Percentiles rank a stretch among this genome's conserved stretches.
Evolutionary conservation across 164 flowering plant genomes (phyloP).

Genomic region (Platanus orientalis): DNA sequence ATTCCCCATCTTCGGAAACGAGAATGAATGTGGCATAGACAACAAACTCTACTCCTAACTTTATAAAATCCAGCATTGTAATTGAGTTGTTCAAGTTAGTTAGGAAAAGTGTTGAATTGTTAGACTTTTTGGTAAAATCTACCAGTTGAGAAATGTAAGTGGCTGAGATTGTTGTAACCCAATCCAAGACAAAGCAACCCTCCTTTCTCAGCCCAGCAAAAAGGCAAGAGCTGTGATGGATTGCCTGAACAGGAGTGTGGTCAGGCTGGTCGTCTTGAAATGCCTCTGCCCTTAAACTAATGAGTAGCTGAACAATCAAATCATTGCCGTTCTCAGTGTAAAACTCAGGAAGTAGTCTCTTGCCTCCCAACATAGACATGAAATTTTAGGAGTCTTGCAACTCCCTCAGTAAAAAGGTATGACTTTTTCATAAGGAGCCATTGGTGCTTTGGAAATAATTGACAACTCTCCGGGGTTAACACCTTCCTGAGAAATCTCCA

Average conservation of each 20-base stretch:
- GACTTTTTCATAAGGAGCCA: too few species aligned
- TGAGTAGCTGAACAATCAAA: too few species aligned
- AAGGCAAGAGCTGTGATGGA: constrained; percentile 80
- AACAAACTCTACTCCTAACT: constrained; percentile 47
- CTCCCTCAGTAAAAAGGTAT: too few species aligned
- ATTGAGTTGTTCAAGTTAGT: constrained; percentile 35
- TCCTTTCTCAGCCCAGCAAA: constrained; percentile 65
- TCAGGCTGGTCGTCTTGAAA: constrained; percentile 87
- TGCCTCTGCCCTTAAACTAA: too few species aligned
- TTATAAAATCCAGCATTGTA: constrained; percentile 44
- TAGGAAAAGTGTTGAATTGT: constrained; percentile 27
- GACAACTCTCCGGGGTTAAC: too few species aligned
- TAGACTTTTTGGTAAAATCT: constrained; percentile 43
- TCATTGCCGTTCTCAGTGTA: too few species aligned
- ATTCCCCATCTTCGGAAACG: constrained; percentile 22
- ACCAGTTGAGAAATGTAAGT: constrained; percentile 48
- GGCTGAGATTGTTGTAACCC: constrained; percentile 59
- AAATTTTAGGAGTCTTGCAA: too few species aligned
- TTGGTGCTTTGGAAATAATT: too few species aligned
- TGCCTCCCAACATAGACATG: too few species aligned
- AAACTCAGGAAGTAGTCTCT: too few species aligned
- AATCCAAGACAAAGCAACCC: constrained; percentile 55
- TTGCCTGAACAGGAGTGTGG: constrained; percentile 59
- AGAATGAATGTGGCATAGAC: constrained; percentile 69
- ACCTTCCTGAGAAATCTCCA: too few species aligned